Base-by-base conservation (phyloP, 257 asterid species). In the Rubia yunnanensis region DNA sequence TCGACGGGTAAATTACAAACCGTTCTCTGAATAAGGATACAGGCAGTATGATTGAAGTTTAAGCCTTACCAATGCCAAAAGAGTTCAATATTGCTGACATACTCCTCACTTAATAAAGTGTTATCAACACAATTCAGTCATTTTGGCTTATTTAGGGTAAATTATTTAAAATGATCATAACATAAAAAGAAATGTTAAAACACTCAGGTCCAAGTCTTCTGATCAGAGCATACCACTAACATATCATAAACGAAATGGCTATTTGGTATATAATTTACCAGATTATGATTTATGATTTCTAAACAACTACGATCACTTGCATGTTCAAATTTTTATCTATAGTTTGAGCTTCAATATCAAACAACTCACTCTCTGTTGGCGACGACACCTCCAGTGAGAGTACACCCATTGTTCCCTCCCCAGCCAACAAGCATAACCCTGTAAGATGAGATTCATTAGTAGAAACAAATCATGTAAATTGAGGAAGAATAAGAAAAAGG, bases 401-500 rank as follows among this genome's bases (percentile, higher is more conserved):
- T 90, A 1, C 88, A 86, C 10, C 99, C 99, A 70, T 92, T 92
- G 87, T 92, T 92, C n/a, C 99, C 99, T 68, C 99, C 99, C 99
- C 99, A 92, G 55, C 99, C 99, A 49, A 92, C 97, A 73, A 92
- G 96, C 99, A 92, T 81, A 71, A 90, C 99, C 86, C 97, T 92
- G 63, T 24, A 22, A 65, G 5, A 41, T 15, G 52, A 41, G 5
- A 41, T n/a, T 41, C 49, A 41, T 15, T 41, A 41, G 52, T 44
- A 44, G 17, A 44, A 15, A n/a, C 15, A 23, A 44, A 44, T 52
- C 23, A 54, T 4, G 22, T 50, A 1, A 28, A 30, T 20, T 20
- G 3, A 22, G 13, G 7, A 63, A 17, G 32, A 1, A 9, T 46
- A 22, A 14, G 7, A 70, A 59, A 61, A 20, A 61, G 68, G n/a